Evolutionary conservation across 768 basidiomycete genomes (phyloP), one percentile per base, ranked within the genome.

Genomic region (Mycena venus): DNA sequence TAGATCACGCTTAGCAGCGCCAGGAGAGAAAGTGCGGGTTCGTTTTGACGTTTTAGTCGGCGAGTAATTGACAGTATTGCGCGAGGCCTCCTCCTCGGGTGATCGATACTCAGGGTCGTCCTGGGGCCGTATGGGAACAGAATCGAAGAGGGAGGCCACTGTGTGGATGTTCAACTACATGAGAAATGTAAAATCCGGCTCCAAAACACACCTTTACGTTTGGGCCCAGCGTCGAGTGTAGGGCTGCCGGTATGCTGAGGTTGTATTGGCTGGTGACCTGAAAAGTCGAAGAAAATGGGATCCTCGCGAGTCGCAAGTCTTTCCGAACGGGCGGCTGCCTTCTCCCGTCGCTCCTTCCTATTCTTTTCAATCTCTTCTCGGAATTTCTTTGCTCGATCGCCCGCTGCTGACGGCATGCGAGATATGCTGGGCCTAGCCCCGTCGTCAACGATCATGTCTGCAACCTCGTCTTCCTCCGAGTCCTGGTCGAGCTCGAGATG

Each of bases 381-480:
- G 38, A 80, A 77, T 44, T 78, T 82, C 70, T 79, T 79, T 42
- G 73, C 68, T 34, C 68, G 75, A 53, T 73, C 71, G 53, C 75
- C 78, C 66, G 72, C 75, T 49, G 71, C 78, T 67, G 79, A 65
- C 10, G 79, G 79, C 36, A 51, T 51, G 15, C 79, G 82, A 21
- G 69, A 62, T 10, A 58, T 63, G 49, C 32, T 51, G 15, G 51
- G 44, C 21, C 59, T 72, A 31, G 73, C 76, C 49, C 76, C 80
- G 71, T 89, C 87, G 60, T 86, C 85, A 19, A 89, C 78, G 8
- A 89, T 74, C 88, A 92, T 91, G 51, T 86, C 85, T 66, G 89
- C 87, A 15, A 90, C 86, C 71, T 90, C 89, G 21, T 85, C 85
- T 70, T 89, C 86, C 42, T 85, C 31, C 32, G 56, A 58, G 12